phyloP scores from a whole-genome alignment of 192 early-diverging fungal genomes.

The Entophlyctis luteolus region DNA sequence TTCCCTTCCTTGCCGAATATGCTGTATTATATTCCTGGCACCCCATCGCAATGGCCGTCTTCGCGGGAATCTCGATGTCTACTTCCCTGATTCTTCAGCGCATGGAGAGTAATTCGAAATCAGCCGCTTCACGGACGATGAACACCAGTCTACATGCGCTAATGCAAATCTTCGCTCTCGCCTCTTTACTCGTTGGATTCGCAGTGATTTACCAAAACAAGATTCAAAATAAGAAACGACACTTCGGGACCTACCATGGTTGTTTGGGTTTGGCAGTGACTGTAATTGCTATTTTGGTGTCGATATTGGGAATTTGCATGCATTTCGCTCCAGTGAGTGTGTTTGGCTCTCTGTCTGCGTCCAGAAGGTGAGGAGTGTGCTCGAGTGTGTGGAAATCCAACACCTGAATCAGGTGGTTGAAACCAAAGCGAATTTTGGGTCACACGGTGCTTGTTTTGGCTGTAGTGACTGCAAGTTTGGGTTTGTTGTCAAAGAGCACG shows the following conservation, averaged over 20 bases:
- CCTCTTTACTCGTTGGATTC: constrained; percentile 1
- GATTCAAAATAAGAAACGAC: background rate
- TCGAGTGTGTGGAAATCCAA: no score
- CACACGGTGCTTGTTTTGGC: background rate
- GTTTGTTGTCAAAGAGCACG: constrained; percentile 6
- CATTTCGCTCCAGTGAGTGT: background rate
- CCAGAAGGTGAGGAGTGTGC: no score
- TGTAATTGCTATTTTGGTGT: background rate
- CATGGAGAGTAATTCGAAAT: no score
- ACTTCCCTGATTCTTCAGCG: no score
- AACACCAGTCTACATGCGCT: no score
- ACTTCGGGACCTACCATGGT: constrained; percentile 1
- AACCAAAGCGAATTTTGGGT: background rate
- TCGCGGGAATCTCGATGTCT: no score
- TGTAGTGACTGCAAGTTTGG: background rate
- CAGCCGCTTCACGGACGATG: no score
- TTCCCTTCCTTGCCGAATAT: no score
- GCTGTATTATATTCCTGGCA: background rate
- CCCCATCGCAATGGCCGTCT: constrained; percentile 8
- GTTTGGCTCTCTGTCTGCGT: constrained; percentile 14
- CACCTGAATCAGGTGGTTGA: background rate
- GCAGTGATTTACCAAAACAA: constrained; percentile 13
- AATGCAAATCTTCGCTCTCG: background rate
- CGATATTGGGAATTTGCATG: background rate
- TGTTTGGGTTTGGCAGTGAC: background rate